Conservation (phyloP, 2,329 filamentous ascomycete species). For the Talaromyces rugulosus region DNA sequence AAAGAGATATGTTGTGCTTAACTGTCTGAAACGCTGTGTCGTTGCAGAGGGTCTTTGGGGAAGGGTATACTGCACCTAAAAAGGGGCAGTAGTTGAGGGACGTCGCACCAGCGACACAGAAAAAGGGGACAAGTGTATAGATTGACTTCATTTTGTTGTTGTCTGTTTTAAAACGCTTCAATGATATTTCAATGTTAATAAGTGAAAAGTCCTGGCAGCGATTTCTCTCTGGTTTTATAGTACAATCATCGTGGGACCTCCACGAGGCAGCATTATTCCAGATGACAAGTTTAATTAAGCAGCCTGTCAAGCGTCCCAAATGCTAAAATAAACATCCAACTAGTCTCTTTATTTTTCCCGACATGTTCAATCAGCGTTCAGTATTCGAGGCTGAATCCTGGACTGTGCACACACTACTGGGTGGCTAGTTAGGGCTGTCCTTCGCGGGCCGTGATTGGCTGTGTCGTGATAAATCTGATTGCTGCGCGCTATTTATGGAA, state of each 20-base stretch:
- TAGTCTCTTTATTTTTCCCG: not conserved
- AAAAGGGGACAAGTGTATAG: not conserved
- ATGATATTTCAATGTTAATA: no score
- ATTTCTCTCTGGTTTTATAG: not conserved
- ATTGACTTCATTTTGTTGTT: not conserved
- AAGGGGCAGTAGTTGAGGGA: not conserved
- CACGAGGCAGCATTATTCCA: not conserved
- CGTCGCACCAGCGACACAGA: not conserved
- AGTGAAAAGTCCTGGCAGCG: not conserved
- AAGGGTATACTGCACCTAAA: not conserved
- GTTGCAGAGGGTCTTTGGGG: not conserved
- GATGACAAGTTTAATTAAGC: no score
- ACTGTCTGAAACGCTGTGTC: not conserved
- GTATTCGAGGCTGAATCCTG: not conserved
- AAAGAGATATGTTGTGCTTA: not conserved
- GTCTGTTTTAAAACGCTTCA: not conserved
- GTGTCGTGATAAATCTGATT: not conserved
- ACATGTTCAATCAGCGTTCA: not conserved
- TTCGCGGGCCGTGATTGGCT: not conserved
- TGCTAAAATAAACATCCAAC: not conserved
- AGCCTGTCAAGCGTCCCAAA: not conserved
- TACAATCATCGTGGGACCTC: no score
- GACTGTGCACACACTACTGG: not conserved
- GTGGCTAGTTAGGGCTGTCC: not conserved
- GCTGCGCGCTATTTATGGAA: not conserved